These are phyloP conservation scores for Cicer yamashitae DNA, from an alignment of 306 rosid genomes.

Conservation along the genomic window DNA sequence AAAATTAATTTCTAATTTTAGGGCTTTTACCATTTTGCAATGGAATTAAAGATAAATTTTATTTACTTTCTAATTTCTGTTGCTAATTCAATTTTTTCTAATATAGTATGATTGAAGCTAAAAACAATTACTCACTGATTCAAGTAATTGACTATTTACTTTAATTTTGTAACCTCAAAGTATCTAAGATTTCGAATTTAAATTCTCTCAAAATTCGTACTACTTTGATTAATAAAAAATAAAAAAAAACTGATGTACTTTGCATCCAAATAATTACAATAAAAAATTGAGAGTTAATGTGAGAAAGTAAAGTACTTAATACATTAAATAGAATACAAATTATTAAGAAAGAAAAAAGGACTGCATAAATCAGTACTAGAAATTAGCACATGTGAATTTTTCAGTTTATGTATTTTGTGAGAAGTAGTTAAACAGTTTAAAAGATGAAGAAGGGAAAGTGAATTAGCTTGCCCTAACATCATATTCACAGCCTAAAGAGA, in stretches of 20 bases:
- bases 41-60: neutral
- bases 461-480: conserved; percentile 22
- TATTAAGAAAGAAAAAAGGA: neutral
- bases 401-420: conserved; percentile 12
- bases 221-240: too few relatives aligned
- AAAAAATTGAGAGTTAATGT: neutral
- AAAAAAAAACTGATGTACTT: too few relatives aligned
- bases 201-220: too few relatives aligned
- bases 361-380: neutral
- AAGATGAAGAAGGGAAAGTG: conserved; percentile 9
- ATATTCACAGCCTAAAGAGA: neutral
- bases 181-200: too few relatives aligned
- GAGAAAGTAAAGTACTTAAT: neutral
- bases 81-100: neutral
- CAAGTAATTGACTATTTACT: too few relatives aligned
- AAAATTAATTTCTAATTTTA: neutral
- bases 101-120: neutral
- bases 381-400: neutral
- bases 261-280: neutral
- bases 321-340: neutral
- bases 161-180: too few relatives aligned
- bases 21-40: neutral
- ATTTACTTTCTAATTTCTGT: neutral
- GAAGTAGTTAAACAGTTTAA: neutral
- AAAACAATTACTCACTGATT: too few relatives aligned